Conservation (phyloP, 305 asterid species). For the Fraxinus velutina region DNA sequence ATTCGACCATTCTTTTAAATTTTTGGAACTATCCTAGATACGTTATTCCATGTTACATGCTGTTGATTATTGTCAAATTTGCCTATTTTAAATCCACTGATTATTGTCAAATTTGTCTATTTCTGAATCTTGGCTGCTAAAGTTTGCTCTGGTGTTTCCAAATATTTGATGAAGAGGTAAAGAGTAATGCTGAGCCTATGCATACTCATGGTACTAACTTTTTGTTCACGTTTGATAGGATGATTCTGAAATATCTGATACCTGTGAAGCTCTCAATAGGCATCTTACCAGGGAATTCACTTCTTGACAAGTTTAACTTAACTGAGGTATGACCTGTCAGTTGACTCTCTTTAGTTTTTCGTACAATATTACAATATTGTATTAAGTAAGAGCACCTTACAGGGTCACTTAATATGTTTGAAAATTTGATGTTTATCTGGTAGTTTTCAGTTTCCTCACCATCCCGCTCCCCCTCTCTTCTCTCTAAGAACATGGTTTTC, state of each 20-base stretch:
- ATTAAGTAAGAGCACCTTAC: background rate
- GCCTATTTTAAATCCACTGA: background rate
- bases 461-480: background rate
- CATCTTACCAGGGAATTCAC: slow-evolving; percentile 56
- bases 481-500: background rate
- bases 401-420: background rate
- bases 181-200: slow-evolving; percentile 7
- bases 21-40: slow-evolving; percentile 4
- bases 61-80: background rate
- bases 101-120: background rate
- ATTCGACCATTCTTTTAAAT: background rate
- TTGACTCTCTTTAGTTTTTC: slow-evolving; percentile 10
- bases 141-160: background rate
- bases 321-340: slow-evolving; percentile 60
- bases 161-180: slow-evolving; percentile 6
- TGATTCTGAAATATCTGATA: slow-evolving; percentile 85
- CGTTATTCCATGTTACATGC: slow-evolving; percentile 2
- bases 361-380: background rate
- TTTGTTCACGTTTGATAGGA: slow-evolving; percentile 42
- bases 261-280: slow-evolving; percentile 95
- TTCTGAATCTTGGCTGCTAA: slow-evolving; percentile 1
- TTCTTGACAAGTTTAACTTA: slow-evolving; percentile 72
- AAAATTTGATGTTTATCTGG: background rate
- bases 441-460: background rate
- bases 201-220: slow-evolving; percentile 11